phyloP scores from a whole-genome alignment of 2,329 filamentous ascomycete species.

The Fusarium longipes region DNA sequence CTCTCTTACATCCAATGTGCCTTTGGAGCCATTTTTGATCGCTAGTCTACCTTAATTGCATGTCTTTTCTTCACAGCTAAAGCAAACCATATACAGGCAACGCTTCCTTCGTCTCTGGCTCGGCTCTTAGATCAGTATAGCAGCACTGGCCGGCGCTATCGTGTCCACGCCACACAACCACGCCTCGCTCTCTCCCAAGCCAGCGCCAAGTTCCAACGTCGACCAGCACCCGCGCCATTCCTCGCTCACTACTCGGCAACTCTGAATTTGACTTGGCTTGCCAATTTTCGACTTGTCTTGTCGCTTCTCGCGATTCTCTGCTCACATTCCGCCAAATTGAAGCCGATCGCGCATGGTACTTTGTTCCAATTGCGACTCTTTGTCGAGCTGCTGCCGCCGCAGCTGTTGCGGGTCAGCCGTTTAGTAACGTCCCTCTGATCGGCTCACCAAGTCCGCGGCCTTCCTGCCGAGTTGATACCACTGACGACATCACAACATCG shows the following conservation, averaged over 20 bases:
- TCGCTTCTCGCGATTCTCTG: constrained; percentile 16
- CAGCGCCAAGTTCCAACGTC: constrained; percentile 20
- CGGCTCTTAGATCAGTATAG: constrained; percentile 35
- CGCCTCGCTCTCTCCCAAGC: constrained; percentile 37
- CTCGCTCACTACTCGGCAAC: constrained; percentile 32
- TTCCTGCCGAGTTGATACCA: constrained; percentile 22
- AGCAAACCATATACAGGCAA: neutral
- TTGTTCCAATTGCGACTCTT: constrained; percentile 42
- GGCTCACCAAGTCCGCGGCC: constrained; percentile 38
- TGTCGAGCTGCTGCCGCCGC: constrained; percentile 51
- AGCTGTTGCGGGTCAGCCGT: constrained; percentile 50
- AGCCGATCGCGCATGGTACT: constrained; percentile 44
- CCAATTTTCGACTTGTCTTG: neutral
- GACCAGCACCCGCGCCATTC: constrained; percentile 26
- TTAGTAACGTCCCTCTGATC: constrained; percentile 35
- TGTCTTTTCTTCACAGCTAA: constrained; percentile 9
- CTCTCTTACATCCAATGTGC: constrained; percentile 7
- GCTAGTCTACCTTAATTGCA: neutral
- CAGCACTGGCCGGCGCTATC: constrained; percentile 38
- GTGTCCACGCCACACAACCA: constrained; percentile 43
- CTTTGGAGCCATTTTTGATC: neutral
- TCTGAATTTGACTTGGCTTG: constrained; percentile 26
- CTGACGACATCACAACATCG: constrained; percentile 39
- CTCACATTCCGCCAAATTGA: constrained; percentile 7
- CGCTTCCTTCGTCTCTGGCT: constrained; percentile 14